These are phyloP conservation scores for Xylariaceae sp. DNA, from an alignment of 2,329 filamentous ascomycete species.

Conservation along the genomic window DNA sequence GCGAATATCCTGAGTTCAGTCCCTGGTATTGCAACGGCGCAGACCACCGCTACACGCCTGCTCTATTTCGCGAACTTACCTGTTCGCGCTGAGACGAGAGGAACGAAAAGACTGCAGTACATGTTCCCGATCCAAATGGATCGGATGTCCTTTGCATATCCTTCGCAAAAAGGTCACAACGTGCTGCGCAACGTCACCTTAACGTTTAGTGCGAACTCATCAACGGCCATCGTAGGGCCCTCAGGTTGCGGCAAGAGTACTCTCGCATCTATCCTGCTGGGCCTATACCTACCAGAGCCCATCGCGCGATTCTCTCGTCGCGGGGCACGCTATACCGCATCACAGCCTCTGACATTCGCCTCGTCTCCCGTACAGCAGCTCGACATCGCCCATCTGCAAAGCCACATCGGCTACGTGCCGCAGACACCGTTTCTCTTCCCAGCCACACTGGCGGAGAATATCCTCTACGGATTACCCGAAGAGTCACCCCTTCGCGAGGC, in stretches of 20 bases:
- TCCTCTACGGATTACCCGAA: slow-evolving; percentile 68
- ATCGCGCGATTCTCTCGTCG: not conserved
- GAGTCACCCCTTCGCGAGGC: slow-evolving; percentile 46
- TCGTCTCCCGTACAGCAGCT: slow-evolving; percentile 54
- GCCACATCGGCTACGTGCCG: slow-evolving; percentile 62
- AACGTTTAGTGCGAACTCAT: slow-evolving; percentile 57
- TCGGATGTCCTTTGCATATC: slow-evolving; percentile 69
- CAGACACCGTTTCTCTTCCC: slow-evolving; percentile 76
- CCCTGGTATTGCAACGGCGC: slow-evolving; percentile 73
- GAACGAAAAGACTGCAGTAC: slow-evolving; percentile 31
- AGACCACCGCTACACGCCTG: slow-evolving; percentile 68
- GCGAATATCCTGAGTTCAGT: slow-evolving; percentile 68
- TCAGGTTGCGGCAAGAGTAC: slow-evolving; percentile 94
- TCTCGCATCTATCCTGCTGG: slow-evolving; percentile 68
- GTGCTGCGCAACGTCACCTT: slow-evolving; percentile 67
- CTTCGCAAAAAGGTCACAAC: slow-evolving; percentile 42
- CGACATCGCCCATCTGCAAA: slow-evolving; percentile 57
- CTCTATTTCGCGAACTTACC: slow-evolving; percentile 65
- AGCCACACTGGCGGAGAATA: slow-evolving; percentile 72
- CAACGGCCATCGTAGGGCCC: slow-evolving; percentile 73
- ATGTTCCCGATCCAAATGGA: slow-evolving; percentile 50
- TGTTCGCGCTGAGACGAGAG: slow-evolving; percentile 46
- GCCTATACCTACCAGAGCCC: slow-evolving; percentile 56
- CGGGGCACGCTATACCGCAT: not conserved
- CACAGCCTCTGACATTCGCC: slow-evolving; percentile 55